Percentiles rank a stretch among this genome's conserved stretches.
phyloP scores from a whole-genome alignment of 257 asterid species.

The Gentiana macrophylla region DNA sequence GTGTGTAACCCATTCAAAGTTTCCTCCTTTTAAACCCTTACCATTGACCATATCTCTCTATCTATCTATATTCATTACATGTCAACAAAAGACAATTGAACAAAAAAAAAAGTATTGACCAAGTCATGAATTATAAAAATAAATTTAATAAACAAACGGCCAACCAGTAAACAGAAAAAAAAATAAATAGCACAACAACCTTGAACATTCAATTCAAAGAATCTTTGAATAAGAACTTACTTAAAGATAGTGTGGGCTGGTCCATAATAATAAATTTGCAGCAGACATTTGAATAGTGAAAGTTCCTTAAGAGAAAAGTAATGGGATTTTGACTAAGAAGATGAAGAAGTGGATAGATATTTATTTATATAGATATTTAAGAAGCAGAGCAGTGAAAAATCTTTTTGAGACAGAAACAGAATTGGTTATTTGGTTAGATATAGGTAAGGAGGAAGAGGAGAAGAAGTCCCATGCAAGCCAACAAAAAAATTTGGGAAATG shows the following conservation, averaged over 20 bases:
- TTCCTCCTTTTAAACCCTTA: slow-evolving; percentile 11
- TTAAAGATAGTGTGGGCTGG: slow-evolving; percentile 22
- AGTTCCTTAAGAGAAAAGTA: slow-evolving; percentile 6
- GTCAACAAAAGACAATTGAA: slow-evolving; percentile 7
- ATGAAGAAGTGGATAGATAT: background rate
- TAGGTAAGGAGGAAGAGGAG: background rate
- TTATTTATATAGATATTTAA: background rate
- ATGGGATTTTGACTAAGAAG: background rate
- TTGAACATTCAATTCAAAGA: background rate
- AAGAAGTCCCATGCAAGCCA: slow-evolving; percentile 16
- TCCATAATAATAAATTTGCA: slow-evolving; percentile 17
- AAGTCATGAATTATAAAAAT: slow-evolving; percentile 19
- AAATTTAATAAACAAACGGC: slow-evolving; percentile 16
- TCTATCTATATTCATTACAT: background rate
- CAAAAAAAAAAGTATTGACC: slow-evolving; percentile 19
- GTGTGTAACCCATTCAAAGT: slow-evolving; percentile 17
- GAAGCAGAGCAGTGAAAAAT: slow-evolving; percentile 5
- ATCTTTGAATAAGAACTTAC: slow-evolving; percentile 23
- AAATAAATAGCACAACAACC: slow-evolving; percentile 1
- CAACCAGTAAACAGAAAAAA: slow-evolving; percentile 9
- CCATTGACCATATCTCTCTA: slow-evolving; percentile 33
- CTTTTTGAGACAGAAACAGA: background rate
- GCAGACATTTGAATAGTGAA: slow-evolving; percentile 28
- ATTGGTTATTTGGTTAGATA: slow-evolving; percentile 1
- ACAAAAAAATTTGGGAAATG: slow-evolving; percentile 15